Percentiles rank a stretch among this genome's conserved stretches.
Evolutionary conservation across 352 stramenopile genomes (phyloP).

Genomic region (Phytopythium aichiense): DNA sequence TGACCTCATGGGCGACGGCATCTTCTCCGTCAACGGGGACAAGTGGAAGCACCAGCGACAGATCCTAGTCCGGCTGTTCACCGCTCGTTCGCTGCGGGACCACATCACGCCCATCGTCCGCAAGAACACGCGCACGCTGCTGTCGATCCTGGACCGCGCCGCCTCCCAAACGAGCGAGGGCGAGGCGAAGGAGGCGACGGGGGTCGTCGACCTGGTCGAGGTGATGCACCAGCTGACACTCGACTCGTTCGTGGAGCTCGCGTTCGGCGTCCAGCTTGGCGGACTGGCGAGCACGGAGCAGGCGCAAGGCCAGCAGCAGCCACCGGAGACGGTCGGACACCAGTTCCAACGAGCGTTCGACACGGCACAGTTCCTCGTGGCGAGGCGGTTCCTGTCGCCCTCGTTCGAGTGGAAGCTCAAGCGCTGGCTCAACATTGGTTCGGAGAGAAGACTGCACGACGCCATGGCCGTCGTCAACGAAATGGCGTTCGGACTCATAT

Average conservation of each 20-base stretch:
- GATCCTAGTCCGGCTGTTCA: constrained; percentile 78
- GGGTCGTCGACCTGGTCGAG: constrained; percentile 12
- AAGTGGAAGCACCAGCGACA: constrained; percentile 65
- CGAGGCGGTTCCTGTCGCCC: constrained; percentile 20
- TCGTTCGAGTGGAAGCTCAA: constrained; percentile 42
- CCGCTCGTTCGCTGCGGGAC: constrained; percentile 30
- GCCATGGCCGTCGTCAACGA: constrained; percentile 22
- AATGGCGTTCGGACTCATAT: constrained; percentile 6
- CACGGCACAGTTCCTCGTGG: constrained; percentile 15
- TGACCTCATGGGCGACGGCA: constrained; percentile 52
- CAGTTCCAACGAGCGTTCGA: constrained; percentile 18
- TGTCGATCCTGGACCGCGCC: constrained; percentile 8
- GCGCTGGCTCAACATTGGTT: constrained; percentile 33
- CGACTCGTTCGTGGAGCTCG: constrained; percentile 53
- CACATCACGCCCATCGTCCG: constrained; percentile 18
- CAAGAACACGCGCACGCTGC: constrained; percentile 11
- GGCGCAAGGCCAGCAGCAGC: neutral
- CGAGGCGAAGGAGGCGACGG: neutral
- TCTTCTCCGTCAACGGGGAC: constrained; percentile 52
- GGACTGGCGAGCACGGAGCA: neutral
- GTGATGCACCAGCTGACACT: constrained; percentile 28
- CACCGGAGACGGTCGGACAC: neutral
- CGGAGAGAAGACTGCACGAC: constrained; percentile 24
- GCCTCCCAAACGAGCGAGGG: neutral
- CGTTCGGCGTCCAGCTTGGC: constrained; percentile 40